Evolutionary conservation across 192 early-diverging fungal species (phyloP).

Genomic region (Umbelopsis isabellina): DNA sequence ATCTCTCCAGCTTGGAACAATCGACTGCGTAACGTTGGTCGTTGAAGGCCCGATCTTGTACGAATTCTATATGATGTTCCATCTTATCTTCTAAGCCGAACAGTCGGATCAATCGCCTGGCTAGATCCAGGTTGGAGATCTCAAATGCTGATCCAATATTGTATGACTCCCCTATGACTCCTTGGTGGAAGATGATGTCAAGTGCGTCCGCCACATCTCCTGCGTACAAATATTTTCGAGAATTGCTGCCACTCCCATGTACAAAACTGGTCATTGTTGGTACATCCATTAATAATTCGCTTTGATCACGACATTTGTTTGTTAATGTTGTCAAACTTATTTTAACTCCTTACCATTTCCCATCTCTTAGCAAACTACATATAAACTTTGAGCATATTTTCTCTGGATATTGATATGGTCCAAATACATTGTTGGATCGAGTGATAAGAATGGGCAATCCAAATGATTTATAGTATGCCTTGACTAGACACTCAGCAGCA

Average conservation of each 20-base stretch:
- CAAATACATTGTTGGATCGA: slow-evolving; percentile 81
- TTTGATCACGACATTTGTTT: neutral
- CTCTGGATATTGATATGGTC: slow-evolving; percentile 82
- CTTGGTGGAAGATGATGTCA: slow-evolving; percentile 66
- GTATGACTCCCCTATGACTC: slow-evolving; percentile 73
- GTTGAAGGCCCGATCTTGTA: slow-evolving; percentile 78
- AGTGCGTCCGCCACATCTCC: slow-evolving; percentile 73
- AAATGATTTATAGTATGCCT: slow-evolving; percentile 79
- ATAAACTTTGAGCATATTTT: slow-evolving; percentile 88
- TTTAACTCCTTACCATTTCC: slow-evolving; percentile 49
- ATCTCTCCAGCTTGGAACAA: slow-evolving; percentile 61
- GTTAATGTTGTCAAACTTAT: neutral
- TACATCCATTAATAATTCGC: slow-evolving; percentile 17
- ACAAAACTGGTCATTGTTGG: slow-evolving; percentile 53
- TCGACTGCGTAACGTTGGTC: slow-evolving; percentile 79
- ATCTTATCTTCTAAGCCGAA: slow-evolving; percentile 49
- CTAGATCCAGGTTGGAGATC: slow-evolving; percentile 69
- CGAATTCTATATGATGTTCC: slow-evolving; percentile 61
- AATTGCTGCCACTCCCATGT: slow-evolving; percentile 76
- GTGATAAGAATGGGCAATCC: slow-evolving; percentile 79
- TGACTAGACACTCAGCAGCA: slow-evolving; percentile 78
- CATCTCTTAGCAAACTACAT: slow-evolving; percentile 56
- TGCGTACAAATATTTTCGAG: slow-evolving; percentile 75
- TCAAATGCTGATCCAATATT: slow-evolving; percentile 78
- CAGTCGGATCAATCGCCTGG: slow-evolving; percentile 55